Base-by-base conservation (phyloP, 192 early-diverging fungal genomes). In the Coemansia biformis region DNA sequence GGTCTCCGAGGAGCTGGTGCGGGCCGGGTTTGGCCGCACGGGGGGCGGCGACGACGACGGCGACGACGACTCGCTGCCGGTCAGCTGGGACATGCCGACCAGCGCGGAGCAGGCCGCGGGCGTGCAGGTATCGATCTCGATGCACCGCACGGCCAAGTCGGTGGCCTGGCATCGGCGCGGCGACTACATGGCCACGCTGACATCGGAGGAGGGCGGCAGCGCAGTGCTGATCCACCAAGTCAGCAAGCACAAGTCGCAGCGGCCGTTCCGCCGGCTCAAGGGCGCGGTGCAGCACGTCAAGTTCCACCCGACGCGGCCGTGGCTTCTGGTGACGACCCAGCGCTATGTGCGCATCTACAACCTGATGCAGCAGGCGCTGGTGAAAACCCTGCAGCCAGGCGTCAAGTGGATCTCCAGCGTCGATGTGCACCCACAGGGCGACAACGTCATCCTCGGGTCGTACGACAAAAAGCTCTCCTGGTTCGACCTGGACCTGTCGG, bases 391-490 rank as follows among this genome's bases (percentile, higher is more conserved):
- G 46, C 70, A 79, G 48, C 78, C 93, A 1, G 84, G 87, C 15
- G 84, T 84, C 47, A 89, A 91, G 66, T 97, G 93, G 96, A 92
- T 99, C 37, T 97, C 96, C 14, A 86, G 83, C 56, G 70, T 99
- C 55, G 92, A 93, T 60, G 63, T 97, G 35, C 96, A 99, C 63
- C 92, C 96, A 23, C 79, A 76, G 51, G 96, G 93, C 43, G 94
- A 99, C 58, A 92, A 99, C 73, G 66, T 99, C 42, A 86, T 99
- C 43, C 81, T 96, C 46, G 96, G 96, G 30, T 90, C 84, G 15
- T 99, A 92, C 54, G 96, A 99, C 55, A 92, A 90, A 64, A 86
- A 87, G 41, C 79, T 97, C 22, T 85, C 86, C 48, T 99, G 96
- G 96, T 99, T 96, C 54, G 96, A 99, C 67, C 73, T 95, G 62